A percentile compares a stretch with the other conserved stretches of the same genome.
Conservation (phyloP, 164 flowering plant species). For the Malania oleifera region DNA sequence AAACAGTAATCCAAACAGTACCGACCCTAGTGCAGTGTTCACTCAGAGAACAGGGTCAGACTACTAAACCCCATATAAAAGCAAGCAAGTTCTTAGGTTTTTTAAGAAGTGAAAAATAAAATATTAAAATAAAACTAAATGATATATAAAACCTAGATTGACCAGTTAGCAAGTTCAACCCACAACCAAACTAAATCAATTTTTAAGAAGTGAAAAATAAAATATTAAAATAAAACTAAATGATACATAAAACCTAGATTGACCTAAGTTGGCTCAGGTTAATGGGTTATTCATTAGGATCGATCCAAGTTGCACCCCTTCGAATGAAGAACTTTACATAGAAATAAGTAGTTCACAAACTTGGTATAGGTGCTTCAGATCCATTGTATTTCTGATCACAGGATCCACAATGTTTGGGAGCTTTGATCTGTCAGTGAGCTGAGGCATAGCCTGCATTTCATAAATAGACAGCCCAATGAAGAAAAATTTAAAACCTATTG, state of each 20-base stretch:
- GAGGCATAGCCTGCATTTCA: slow-evolving; percentile 89
- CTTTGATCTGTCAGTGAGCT: slow-evolving; percentile 86
- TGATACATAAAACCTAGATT: background rate
- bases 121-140: no score
- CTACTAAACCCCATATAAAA: no score
- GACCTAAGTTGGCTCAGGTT: background rate
- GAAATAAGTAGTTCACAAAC: slow-evolving; percentile 28
- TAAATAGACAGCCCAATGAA: background rate
- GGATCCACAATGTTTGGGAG: slow-evolving; percentile 94
- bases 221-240: no score
- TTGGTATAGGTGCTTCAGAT: slow-evolving; percentile 89
- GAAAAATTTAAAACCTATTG: background rate
- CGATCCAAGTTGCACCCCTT: background rate
- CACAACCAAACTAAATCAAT: no score
- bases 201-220: no score
- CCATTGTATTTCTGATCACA: slow-evolving; percentile 71
- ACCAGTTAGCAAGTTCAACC: no score
- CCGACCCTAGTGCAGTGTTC: no score
- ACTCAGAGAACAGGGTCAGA: no score
- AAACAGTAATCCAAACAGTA: no score
- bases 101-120: no score
- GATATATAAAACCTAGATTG: no score
- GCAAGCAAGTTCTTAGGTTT: no score
- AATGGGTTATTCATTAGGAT: background rate
- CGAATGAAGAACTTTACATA: background rate